These are phyloP conservation scores for Tetradesmus lagerheimii DNA, from an alignment of 139 green algal genomes.

Conservation along the genomic window DNA sequence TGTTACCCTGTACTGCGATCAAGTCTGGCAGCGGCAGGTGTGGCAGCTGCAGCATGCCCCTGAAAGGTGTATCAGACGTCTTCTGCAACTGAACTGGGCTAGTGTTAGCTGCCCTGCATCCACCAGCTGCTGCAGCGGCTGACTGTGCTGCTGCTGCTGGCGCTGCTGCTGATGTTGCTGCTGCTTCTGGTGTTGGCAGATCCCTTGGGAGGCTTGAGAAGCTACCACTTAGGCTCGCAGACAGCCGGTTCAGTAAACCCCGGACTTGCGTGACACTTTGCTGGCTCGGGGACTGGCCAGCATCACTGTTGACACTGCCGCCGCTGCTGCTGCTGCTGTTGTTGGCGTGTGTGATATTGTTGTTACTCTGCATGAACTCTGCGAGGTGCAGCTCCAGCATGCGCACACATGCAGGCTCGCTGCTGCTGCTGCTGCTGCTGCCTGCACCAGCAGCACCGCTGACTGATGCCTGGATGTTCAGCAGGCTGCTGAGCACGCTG, in stretches of 20 bases:
- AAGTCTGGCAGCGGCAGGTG: constrained; percentile 24
- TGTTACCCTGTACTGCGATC: background rate
- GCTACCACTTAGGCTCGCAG: background rate
- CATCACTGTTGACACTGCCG: background rate
- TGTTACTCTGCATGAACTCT: background rate
- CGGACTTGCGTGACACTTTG: background rate
- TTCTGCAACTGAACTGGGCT: too few species aligned
- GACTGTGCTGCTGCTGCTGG: background rate
- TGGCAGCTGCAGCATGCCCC: background rate
- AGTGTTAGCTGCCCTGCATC: background rate
- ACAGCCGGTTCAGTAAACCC: background rate
- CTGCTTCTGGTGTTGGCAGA: background rate
- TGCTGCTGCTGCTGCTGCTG: background rate
- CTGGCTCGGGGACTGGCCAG: background rate
- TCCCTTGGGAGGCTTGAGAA: background rate
- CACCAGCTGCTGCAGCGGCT: background rate
- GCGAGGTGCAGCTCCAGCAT: background rate
- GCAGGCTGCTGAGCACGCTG: background rate
- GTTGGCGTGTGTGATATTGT: background rate
- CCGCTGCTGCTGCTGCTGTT: background rate
- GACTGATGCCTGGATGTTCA: constrained; percentile 24
- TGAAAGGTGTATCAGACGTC: background rate
- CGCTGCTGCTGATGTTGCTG: background rate
- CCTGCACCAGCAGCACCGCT: background rate
- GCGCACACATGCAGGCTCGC: background rate